Percentiles rank a stretch among this genome's conserved stretches.
Conservation (phyloP, 768 basidiomycete genomes). For the Candolleomyces aberdarensis region DNA sequence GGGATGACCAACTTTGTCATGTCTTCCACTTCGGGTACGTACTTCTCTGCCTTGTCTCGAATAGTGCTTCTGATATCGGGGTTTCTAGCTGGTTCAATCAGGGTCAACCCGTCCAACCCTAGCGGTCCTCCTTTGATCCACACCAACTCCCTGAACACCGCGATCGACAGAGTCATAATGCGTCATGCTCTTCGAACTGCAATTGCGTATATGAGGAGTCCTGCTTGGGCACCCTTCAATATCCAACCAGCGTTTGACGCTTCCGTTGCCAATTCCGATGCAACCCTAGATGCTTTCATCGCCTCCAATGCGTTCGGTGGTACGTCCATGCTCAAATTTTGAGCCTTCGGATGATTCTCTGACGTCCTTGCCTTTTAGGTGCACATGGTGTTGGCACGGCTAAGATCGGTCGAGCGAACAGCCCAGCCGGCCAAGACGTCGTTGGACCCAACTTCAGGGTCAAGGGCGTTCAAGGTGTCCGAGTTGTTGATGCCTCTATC, state of each 20-base stretch:
- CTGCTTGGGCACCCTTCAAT: slow-evolving; percentile 20
- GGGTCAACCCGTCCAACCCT: slow-evolving; percentile 9
- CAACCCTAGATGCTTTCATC: slow-evolving; percentile 16
- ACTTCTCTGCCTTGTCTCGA: background rate
- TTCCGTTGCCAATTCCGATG: slow-evolving; percentile 22
- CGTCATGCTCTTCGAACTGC: slow-evolving; percentile 17
- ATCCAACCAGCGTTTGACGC: slow-evolving; percentile 16
- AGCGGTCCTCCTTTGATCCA: slow-evolving; percentile 21
- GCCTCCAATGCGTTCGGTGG: slow-evolving; percentile 13
- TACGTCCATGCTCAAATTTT: background rate
- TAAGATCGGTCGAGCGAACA: background rate
- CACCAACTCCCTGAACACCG: slow-evolving; percentile 15
- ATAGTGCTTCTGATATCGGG: background rate
- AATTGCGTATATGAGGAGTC: slow-evolving; percentile 16
- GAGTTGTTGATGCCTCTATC: slow-evolving; percentile 32
- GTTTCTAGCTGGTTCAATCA: background rate
- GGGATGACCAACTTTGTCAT: background rate
- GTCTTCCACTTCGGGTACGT: background rate
- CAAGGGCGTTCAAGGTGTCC: slow-evolving; percentile 26
- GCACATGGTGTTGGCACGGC: background rate
- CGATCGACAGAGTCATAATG: slow-evolving; percentile 19
- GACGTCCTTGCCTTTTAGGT: background rate
- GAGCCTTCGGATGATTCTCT: background rate
- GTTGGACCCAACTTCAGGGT: slow-evolving; percentile 29
- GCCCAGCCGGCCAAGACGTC: slow-evolving; percentile 26